Conservation (phyloP, 1,284 basidiomycete species). For the Ustilago shanxiensis region DNA sequence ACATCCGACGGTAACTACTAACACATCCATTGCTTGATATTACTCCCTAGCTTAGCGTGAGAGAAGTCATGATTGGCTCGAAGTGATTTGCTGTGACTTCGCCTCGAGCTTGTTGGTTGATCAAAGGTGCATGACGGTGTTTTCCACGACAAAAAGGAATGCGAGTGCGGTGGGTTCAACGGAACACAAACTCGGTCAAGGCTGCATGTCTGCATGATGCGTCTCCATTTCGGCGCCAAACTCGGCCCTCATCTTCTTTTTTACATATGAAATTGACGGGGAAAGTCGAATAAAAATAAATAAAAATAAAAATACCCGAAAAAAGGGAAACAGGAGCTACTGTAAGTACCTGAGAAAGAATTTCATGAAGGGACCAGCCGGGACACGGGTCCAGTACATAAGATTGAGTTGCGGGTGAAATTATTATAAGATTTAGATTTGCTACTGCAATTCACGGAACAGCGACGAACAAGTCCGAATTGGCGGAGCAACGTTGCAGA, state of each 20-base stretch:
- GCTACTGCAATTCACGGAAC: not conserved
- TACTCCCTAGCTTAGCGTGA: not conserved
- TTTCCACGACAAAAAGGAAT: not conserved
- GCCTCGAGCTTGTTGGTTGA: not conserved
- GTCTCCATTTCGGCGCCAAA: not conserved
- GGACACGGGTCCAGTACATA: not conserved
- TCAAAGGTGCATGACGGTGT: not conserved
- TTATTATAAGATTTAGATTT: not conserved
- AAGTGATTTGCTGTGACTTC: not conserved
- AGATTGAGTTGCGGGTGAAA: not conserved
- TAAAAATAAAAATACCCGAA: not conserved
- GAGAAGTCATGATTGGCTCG: not conserved
- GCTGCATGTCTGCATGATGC: constrained; percentile 7
- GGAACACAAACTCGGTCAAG: not conserved
- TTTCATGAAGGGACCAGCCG: not conserved
- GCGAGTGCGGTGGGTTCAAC: too few relatives aligned
- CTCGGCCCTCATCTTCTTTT: not conserved
- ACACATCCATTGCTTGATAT: not conserved
- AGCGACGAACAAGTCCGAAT: constrained; percentile 1
- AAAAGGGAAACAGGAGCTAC: not conserved
- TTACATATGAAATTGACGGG: not conserved
- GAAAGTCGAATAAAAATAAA: too few relatives aligned
- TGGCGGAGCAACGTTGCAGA: constrained; percentile 3
- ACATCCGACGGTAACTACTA: not conserved
- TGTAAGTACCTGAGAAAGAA: not conserved